These are phyloP conservation scores for Begonia loranthoides DNA, from an alignment of 306 rosid species.

Conservation along the genomic window DNA sequence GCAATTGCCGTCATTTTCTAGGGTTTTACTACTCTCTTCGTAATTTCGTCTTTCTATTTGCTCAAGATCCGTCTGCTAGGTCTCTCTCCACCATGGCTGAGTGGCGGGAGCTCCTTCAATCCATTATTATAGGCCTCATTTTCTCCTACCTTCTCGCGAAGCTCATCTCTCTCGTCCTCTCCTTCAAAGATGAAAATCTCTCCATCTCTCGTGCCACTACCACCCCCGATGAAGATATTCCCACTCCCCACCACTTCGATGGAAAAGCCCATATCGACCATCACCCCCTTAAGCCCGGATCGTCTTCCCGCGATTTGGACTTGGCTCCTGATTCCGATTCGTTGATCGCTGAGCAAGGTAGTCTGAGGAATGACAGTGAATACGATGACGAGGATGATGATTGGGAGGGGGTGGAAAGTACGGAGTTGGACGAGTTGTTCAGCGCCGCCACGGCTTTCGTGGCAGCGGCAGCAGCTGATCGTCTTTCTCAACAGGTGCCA, in stretches of 20 bases:
- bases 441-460: slow-evolving; percentile 90
- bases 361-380: slow-evolving; percentile 41
- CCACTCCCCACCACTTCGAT: neutral
- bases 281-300: neutral
- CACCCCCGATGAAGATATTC: neutral
- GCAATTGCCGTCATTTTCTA: no score
- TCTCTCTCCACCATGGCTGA: slow-evolving; percentile 39
- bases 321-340: slow-evolving; percentile 44
- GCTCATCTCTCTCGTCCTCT: slow-evolving; percentile 69
- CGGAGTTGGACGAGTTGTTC: slow-evolving; percentile 77
- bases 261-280: neutral
- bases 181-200: slow-evolving; percentile 81
- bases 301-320: slow-evolving; percentile 10
- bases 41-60: no score
- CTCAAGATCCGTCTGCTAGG: no score
- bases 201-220: slow-evolving; percentile 29
- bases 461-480: slow-evolving; percentile 83
- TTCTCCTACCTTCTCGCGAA: slow-evolving; percentile 92
- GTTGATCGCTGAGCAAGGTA: slow-evolving; percentile 78
- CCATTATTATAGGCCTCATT: slow-evolving; percentile 70
- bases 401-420: slow-evolving; percentile 97
- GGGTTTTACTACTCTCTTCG: no score
- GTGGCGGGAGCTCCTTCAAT: slow-evolving; percentile 77
- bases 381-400: slow-evolving; percentile 50
- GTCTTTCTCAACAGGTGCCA: slow-evolving; percentile 71